Base-by-base conservation (phyloP, 1,139 yeast species). In the Geotrichum klebahnii region DNA sequence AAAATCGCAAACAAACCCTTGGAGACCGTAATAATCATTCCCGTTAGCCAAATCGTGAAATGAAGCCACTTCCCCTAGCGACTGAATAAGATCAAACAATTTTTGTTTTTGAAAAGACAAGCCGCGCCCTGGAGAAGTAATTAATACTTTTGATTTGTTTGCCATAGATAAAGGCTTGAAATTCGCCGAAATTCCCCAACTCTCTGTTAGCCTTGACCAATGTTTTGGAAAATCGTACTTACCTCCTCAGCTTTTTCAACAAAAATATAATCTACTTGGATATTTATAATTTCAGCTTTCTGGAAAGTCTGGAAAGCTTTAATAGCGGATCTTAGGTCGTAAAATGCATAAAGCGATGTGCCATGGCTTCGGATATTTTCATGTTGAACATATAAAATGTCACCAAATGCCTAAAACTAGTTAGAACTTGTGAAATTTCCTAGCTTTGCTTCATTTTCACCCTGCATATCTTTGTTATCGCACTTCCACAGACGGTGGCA, bases 1-100 rank as follows among this genome's bases (percentile, higher is more conserved):
- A 54, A 59, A 71, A n/a, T 65, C 67, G 48, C 73, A 68, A 26
- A 59, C 48, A 41, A 62, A 64, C 26, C 47, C 50, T 10, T 34
- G 32, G 23, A 36, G 40, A 10, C 45, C 48, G 16, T 31, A 26
- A 16, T 37, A 28, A 6, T 24, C 34, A 12, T 14, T 39, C 10
- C 29, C 22, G 6, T 26, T 24, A 14, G 52, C 19, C 26, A 44
- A 32, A 20, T 48, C 45, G 6, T 24, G 16, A 2, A 48, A 39
- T 9, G 33, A 33, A n/a, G 40, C 23, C 10, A 38, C 17, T 2
- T 32, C 45, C 24, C 52, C 52, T 29, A 42, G 39, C 2, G 46
- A 44, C 39, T 39, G 34, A 14, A 39, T 22, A 17, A 44, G 20
- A 19, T 44, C 44, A 5, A 48, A 16, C 37, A 48, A 35, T 29